Evolutionary conservation across 2,329 filamentous ascomycete species (phyloP).

Genomic region (Exophiala bonariae): DNA sequence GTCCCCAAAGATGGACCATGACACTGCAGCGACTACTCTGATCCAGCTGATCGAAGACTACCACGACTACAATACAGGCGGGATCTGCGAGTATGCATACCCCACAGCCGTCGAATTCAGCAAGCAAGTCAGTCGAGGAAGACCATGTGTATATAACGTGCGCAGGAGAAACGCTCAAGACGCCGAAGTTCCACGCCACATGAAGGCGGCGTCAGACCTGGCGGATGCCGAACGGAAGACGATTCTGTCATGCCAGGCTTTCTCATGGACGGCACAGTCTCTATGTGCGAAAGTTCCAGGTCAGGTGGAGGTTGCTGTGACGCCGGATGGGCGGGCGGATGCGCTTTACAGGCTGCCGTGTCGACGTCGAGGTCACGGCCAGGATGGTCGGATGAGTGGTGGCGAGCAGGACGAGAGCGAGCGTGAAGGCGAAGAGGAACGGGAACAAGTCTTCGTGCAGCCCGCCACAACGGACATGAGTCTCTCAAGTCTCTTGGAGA

Average conservation of each 20-base stretch:
- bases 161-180: background rate
- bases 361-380: background rate
- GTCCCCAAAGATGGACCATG: background rate
- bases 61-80: conserved; percentile 24
- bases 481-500: conserved; percentile 17
- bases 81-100: conserved; percentile 14
- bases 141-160: conserved; percentile 24
- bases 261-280: conserved; percentile 22
- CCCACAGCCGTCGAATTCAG: conserved; percentile 25
- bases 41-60: conserved; percentile 25
- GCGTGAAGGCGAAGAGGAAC: conserved; percentile 12
- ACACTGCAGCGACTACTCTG: conserved; percentile 2
- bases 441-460: conserved; percentile 27
- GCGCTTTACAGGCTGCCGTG: conserved; percentile 18
- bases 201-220: conserved; percentile 1
- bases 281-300: conserved; percentile 15
- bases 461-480: conserved; percentile 24
- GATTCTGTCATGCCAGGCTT: conserved; percentile 16
- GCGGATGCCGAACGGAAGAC: conserved; percentile 3
- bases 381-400: conserved; percentile 1
- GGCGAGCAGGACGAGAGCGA: no score
- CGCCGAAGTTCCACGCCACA: background rate
- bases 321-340: conserved; percentile 26
- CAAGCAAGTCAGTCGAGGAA: conserved; percentile 24
- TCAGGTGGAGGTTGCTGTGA: conserved; percentile 27